These are phyloP conservation scores for Rhodosporidiobolus odoratus DNA, from an alignment of 768 basidiomycete genomes.

Conservation along the genomic window DNA sequence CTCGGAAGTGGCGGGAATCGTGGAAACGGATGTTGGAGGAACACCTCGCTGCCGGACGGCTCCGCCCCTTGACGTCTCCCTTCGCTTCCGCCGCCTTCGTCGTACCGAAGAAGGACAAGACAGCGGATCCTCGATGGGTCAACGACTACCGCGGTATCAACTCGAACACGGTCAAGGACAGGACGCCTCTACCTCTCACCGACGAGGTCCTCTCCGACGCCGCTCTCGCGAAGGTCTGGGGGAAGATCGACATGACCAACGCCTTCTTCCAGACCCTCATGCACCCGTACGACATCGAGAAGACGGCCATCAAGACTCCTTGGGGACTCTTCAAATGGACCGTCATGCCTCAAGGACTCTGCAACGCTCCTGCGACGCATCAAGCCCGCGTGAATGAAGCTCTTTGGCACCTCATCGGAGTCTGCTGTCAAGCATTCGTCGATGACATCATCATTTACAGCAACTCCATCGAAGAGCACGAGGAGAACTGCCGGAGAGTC, in stretches of 20 bases:
- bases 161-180: conserved; percentile 19
- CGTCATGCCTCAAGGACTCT: conserved; percentile 31
- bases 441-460: conserved; percentile 53
- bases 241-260: conserved; percentile 31
- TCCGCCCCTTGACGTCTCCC: conserved; percentile 11
- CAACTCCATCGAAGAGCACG: conserved; percentile 46
- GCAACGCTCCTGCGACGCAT: conserved; percentile 38
- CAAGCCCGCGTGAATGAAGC: conserved; percentile 35
- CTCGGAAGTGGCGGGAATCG: not conserved
- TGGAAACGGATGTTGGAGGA: conserved; percentile 11
- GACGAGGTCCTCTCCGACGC: conserved; percentile 13
- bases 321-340: conserved; percentile 33
- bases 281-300: conserved; percentile 24
- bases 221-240: conserved; percentile 12
- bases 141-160: conserved; percentile 20
- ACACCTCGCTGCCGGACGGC: conserved; percentile 13
- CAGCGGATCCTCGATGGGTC: conserved; percentile 8
- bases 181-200: conserved; percentile 14
- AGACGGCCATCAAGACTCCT: conserved; percentile 32
- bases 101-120: conserved; percentile 15
- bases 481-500: conserved; percentile 44
- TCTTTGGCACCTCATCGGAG: conserved; percentile 12
- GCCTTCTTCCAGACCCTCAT: conserved; percentile 33
- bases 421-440: conserved; percentile 32
- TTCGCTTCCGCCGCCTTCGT: conserved; percentile 18